Conservation (phyloP, 331 rosid genomes). For the Quercus tomentella region DNA sequence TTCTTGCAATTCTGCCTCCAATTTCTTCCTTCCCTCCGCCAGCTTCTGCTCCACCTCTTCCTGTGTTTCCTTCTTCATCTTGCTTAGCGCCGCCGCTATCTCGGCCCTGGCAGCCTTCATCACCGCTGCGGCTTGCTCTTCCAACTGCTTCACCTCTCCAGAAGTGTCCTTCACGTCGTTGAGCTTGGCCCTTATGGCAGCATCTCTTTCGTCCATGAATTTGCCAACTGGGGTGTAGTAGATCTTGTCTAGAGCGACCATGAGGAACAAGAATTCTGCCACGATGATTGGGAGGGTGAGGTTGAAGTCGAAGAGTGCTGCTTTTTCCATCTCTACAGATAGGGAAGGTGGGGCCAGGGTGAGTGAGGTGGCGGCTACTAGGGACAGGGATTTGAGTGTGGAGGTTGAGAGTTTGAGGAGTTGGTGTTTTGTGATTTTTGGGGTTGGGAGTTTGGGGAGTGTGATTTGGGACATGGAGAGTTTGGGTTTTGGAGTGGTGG, state of each 20-base stretch:
- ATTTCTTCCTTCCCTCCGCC: conserved; percentile 71
- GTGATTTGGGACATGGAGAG: conserved; percentile 40
- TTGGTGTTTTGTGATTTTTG: conserved; percentile 35
- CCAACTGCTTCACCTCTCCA: conserved; percentile 72
- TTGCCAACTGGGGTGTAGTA: conserved; percentile 77
- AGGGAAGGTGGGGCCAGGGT: conserved; percentile 59
- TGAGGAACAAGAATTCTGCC: conserved; percentile 69
- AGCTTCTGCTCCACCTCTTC: conserved; percentile 77
- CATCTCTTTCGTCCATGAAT: conserved; percentile 87
- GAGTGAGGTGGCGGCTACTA: conserved; percentile 44
- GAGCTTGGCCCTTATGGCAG: conserved; percentile 73
- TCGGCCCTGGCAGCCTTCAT: conserved; percentile 84
- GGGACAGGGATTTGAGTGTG: conserved; percentile 49
- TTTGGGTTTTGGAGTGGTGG: conserved; percentile 48
- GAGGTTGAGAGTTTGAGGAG: conserved; percentile 27
- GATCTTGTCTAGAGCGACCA: conserved; percentile 80
- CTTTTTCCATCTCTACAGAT: conserved; percentile 70
- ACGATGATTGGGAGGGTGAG: conserved; percentile 78
- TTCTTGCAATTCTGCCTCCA: conserved; percentile 84
- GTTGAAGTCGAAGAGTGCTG: conserved; percentile 90
- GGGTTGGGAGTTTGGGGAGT: conserved; percentile 34
- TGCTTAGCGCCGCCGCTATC: conserved; percentile 76
- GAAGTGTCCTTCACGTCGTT: conserved; percentile 81
- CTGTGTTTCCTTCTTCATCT: conserved; percentile 96
- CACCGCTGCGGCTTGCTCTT: conserved; percentile 64